phyloP scores from a whole-genome alignment of 1,139 yeast genomes.

The Ogataea hybrid region DNA sequence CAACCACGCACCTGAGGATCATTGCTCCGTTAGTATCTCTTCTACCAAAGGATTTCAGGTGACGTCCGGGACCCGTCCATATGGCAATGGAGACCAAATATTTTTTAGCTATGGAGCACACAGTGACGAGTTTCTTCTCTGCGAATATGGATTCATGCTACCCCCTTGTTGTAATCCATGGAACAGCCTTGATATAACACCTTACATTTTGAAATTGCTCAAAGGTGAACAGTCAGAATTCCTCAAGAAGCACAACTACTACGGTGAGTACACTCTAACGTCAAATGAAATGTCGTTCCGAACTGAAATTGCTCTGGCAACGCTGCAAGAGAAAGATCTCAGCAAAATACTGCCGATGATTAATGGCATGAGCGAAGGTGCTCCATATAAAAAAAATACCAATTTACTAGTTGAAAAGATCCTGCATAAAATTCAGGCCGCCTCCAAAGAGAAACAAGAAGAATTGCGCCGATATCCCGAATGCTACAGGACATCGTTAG shows the following conservation, averaged over 20 bases:
- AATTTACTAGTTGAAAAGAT: slow-evolving; percentile 36
- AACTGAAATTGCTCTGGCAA: slow-evolving; percentile 72
- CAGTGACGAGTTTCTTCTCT: slow-evolving; percentile 71
- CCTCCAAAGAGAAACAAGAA: background rate
- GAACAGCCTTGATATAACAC: slow-evolving; percentile 68
- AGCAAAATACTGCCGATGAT: slow-evolving; percentile 29
- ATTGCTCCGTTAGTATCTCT: slow-evolving; percentile 46
- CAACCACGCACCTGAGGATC: slow-evolving; percentile 65
- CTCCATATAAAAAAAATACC: slow-evolving; percentile 37
- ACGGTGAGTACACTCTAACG: slow-evolving; percentile 70
- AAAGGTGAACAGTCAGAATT: slow-evolving; percentile 41
- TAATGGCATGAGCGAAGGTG: slow-evolving; percentile 47
- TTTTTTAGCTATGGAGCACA: slow-evolving; percentile 85
- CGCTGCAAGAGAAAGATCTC: slow-evolving; percentile 45
- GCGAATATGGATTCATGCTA: slow-evolving; percentile 83
- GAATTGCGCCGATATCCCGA: background rate
- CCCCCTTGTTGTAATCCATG: slow-evolving; percentile 47
- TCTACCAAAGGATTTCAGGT: slow-evolving; percentile 52
- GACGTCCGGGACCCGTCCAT: slow-evolving; percentile 28
- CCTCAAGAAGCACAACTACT: slow-evolving; percentile 53
- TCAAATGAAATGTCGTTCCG: slow-evolving; percentile 60
- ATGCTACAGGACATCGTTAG: background rate
- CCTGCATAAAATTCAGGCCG: slow-evolving; percentile 24
- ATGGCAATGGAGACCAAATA: slow-evolving; percentile 54
- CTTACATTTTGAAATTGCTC: slow-evolving; percentile 38